Conservation (phyloP, 768 basidiomycete genomes). For the Psilocybe sp. region DNA sequence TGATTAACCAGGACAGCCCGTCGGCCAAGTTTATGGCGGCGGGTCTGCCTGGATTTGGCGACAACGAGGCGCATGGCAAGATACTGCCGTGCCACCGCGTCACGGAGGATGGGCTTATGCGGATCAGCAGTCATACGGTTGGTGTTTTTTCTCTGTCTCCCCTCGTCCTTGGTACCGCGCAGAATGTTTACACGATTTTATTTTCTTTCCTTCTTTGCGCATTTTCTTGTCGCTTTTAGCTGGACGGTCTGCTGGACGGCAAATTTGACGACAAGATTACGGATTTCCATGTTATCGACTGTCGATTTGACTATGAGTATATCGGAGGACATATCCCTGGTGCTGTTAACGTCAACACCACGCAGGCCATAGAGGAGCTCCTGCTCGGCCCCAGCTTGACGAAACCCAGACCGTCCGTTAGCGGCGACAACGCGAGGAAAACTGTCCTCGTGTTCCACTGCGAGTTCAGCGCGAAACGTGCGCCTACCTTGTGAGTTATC, state of each 20-base stretch:
- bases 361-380: conserved; percentile 74
- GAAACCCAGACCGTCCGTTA: conserved; percentile 66
- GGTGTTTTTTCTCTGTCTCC: conserved; percentile 23
- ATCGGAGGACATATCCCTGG: conserved; percentile 90
- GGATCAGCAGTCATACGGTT: conserved; percentile 80
- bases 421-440: conserved; percentile 72
- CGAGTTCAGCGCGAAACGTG: conserved; percentile 94
- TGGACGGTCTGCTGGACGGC: conserved; percentile 78
- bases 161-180: conserved; percentile 2
- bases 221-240: conserved; percentile 34
- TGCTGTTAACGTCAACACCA: conserved; percentile 89
- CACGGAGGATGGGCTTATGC: conserved; percentile 92
- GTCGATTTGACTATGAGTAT: conserved; percentile 97
- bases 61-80: conserved; percentile 91
- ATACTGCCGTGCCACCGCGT: conserved; percentile 92
- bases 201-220: not conserved
- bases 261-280: conserved; percentile 61
- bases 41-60: conserved; percentile 84
- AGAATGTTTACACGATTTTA: conserved; percentile 13
- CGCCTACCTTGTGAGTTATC: conserved; percentile 84
- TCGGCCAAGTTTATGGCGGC: conserved; percentile 52
- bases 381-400: conserved; percentile 57
- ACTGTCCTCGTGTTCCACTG: conserved; percentile 95
- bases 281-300: conserved; percentile 85
- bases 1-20: conserved; percentile 41